These are phyloP conservation scores for Halophytophthora polymorphica DNA, from an alignment of 352 stramenopile genomes.

Conservation along the genomic window DNA sequence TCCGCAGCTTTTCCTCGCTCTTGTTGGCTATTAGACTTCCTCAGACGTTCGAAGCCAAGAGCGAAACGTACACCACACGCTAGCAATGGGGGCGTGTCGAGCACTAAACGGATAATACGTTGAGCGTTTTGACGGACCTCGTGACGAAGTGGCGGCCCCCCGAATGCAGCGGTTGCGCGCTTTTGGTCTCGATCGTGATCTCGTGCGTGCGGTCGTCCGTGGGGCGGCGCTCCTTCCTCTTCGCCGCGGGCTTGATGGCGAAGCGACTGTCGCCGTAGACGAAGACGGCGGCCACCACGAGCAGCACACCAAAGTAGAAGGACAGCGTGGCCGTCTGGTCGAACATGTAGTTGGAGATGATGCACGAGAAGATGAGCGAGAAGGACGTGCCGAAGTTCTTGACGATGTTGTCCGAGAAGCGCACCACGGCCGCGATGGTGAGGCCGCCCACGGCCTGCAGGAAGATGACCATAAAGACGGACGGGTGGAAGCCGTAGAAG, in stretches of 20 bases:
- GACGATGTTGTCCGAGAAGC: constrained; percentile 89
- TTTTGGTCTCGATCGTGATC: constrained; percentile 58
- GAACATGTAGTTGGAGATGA: constrained; percentile 90
- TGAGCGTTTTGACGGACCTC: constrained; percentile 36
- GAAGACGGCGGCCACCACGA: constrained; percentile 81
- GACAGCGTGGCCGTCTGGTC: constrained; percentile 57
- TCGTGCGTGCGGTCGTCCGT: constrained; percentile 41
- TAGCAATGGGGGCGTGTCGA: constrained; percentile 4
- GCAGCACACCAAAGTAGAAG: constrained; percentile 77
- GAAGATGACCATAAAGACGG: constrained; percentile 76
- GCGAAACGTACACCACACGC: constrained; percentile 4
- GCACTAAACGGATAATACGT: constrained; percentile 32
- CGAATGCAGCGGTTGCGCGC: constrained; percentile 19
- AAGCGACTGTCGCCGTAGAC: constrained; percentile 86
- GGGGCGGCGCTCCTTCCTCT: constrained; percentile 25
- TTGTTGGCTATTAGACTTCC: constrained; percentile 20
- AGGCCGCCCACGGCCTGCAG: constrained; percentile 81
- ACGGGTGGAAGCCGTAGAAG: constrained; percentile 78
- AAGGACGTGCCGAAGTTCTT: constrained; percentile 90
- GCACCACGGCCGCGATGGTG: constrained; percentile 82
- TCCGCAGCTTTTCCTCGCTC: neutral
- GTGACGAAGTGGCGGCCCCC: constrained; percentile 41
- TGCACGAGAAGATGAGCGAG: constrained; percentile 84
- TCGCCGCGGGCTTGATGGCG: constrained; percentile 35
- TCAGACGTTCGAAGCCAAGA: constrained; percentile 14